Evolutionary conservation across 2,329 filamentous ascomycete genomes (phyloP), one percentile per base, ranked within the genome.

Genomic region (Claviceps quebecensis): DNA sequence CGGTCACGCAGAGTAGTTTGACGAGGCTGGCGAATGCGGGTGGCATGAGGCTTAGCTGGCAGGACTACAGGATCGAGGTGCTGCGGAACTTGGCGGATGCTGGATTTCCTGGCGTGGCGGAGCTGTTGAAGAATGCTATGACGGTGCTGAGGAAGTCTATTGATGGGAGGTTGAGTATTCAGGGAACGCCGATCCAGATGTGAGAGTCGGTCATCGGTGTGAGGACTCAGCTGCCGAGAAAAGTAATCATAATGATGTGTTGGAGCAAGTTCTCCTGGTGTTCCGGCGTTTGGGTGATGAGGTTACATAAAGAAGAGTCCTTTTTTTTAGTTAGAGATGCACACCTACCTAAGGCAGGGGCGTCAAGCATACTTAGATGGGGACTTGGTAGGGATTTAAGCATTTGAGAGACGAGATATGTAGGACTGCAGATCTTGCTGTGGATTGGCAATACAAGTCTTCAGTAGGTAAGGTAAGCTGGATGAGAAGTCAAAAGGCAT

Each of bases 121-220:
- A 83, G 56, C 67, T 94, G 59, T 83, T 94, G 75, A 85, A 85
- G 64, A 87, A 81, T 59, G 90, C 86, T 1, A 88, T 93, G 78
- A 87, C 84, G 63, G 80, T 83, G 48, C 67, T 91, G 58, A 81
- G 80, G 67, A 77, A 71, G 54, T 66, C 68, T 37, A 68, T 65
- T 59, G 63, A 67, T 36, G 62, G 60, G 22, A 63, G 56, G 46
- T 40, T 56, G 52, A 55, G 51, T 47, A 55, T 56, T 36, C 57
- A 54, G 40, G 57, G 56, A 26, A 58, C 53, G 40, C 53, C 53
- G 9, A 55, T 54, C 36, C 50, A 47, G 45, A 37, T 47, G 44
- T 37, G 22, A 47, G n/a, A 3, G 46, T 19, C 19, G 19, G 19
- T 19, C 2, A 19, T 17, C 29, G 29, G 29, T 11, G 29, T 34